These are phyloP conservation scores for Atkinsonella texensis DNA, from an alignment of 2,329 filamentous ascomycete species.

Conservation along the genomic window DNA sequence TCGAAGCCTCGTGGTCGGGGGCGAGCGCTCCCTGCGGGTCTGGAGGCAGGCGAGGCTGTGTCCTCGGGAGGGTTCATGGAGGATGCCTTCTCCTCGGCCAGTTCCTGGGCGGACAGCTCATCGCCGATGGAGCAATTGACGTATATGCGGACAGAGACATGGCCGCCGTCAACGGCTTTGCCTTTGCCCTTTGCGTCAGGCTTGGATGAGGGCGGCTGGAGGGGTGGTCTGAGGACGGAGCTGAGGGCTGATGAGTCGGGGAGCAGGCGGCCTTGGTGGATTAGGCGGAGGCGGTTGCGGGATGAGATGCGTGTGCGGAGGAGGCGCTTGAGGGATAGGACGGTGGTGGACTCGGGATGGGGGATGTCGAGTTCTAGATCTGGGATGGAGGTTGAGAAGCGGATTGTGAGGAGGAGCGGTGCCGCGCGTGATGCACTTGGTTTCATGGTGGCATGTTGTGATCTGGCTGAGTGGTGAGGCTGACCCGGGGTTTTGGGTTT, in stretches of 20 bases:
- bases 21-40: constrained; percentile 14
- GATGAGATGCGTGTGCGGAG: constrained; percentile 64
- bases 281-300: constrained; percentile 68
- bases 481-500: neutral
- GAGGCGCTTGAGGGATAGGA: constrained; percentile 67
- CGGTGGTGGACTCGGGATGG: constrained; percentile 54
- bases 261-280: constrained; percentile 79
- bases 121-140: constrained; percentile 90
- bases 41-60: constrained; percentile 28
- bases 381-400: constrained; percentile 76
- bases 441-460: constrained; percentile 8
- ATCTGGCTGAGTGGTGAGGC: neutral
- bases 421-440: neutral
- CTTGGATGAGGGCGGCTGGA: constrained; percentile 40
- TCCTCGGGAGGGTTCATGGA: constrained; percentile 25
- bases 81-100: constrained; percentile 51
- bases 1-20: constrained; percentile 64
- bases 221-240: constrained; percentile 52
- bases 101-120: constrained; percentile 53
- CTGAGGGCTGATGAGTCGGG: constrained; percentile 59
- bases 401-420: constrained; percentile 67
- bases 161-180: constrained; percentile 39
- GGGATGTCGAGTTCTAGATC: constrained; percentile 72
- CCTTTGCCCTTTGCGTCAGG: constrained; percentile 32
- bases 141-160: constrained; percentile 49